Evolutionary conservation across 2,329 filamentous ascomycete genomes (phyloP).

Genomic region (Trichoderma asperellum): DNA sequence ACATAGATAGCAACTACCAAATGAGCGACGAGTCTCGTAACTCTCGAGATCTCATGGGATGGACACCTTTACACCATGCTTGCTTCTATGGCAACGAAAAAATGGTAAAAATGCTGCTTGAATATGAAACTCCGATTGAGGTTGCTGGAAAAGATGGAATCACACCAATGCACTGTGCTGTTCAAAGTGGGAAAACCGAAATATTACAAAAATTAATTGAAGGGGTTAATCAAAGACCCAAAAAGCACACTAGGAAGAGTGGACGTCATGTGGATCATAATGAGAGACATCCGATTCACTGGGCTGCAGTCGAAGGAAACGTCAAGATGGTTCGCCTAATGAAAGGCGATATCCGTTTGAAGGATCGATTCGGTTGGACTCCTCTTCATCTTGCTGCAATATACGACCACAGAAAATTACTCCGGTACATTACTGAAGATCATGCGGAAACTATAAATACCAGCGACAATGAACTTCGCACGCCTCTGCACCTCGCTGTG

Average conservation of each 20-base stretch:
- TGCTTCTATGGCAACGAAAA: background rate
- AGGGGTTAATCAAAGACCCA: too few species aligned
- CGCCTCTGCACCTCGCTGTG: slow-evolving; percentile 9
- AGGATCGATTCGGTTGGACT: background rate
- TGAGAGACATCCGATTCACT: slow-evolving; percentile 14
- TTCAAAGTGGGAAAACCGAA: background rate
- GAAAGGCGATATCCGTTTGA: background rate
- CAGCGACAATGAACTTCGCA: background rate
- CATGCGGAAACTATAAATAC: background rate
- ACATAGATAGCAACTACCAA: background rate
- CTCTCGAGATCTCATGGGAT: background rate
- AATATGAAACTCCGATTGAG: background rate
- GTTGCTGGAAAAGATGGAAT: slow-evolving; percentile 6
- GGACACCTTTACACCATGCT: slow-evolving; percentile 23
- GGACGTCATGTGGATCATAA: background rate
- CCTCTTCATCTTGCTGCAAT: slow-evolving; percentile 4
- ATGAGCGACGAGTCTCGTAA: background rate
- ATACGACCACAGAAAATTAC: background rate
- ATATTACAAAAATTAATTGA: background rate
- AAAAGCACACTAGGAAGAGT: background rate
- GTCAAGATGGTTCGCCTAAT: background rate
- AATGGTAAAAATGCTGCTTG: background rate
- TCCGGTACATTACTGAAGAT: background rate
- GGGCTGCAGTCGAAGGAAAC: slow-evolving; percentile 9
- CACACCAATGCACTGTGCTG: slow-evolving; percentile 20